Percentiles rank a stretch among this genome's conserved stretches.
Conservation (phyloP, 2,329 filamentous ascomycete genomes). For the Penicillium sp. region DNA sequence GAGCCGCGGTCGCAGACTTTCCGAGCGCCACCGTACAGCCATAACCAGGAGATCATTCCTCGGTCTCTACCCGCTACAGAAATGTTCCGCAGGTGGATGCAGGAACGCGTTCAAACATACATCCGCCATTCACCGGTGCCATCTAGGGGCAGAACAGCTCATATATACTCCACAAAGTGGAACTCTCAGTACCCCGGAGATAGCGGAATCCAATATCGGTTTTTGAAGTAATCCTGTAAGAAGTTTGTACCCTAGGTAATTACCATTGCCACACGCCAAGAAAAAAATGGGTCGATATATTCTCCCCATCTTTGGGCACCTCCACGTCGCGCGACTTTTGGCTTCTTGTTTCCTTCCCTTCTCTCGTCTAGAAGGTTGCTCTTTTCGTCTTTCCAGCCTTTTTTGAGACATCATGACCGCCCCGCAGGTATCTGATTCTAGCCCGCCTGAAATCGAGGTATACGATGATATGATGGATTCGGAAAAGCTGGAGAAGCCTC, state of each 20-base stretch:
- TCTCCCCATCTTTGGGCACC: slow-evolving; percentile 12
- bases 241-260: slow-evolving; percentile 1
- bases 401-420: slow-evolving; percentile 14
- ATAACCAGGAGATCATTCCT: not conserved
- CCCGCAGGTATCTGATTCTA: slow-evolving; percentile 7
- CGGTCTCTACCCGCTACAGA: not conserved
- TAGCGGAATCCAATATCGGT: not conserved
- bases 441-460: slow-evolving; percentile 14
- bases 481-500: slow-evolving; percentile 18
- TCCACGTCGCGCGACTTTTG: slow-evolving; percentile 14
- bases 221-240: not conserved
- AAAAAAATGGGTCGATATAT: slow-evolving; percentile 17
- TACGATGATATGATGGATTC: slow-evolving; percentile 16
- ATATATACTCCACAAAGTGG: not conserved
- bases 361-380: not conserved
- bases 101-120: not conserved
- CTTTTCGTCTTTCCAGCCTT: not conserved
- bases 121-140: not conserved
- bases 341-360: slow-evolving; percentile 14
- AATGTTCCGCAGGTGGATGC: not conserved
- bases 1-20: not conserved
- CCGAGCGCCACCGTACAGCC: not conserved
- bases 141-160: not conserved
- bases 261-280: slow-evolving; percentile 22
- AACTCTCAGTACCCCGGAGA: not conserved